Conservation (phyloP, 768 basidiomycete species). For the Boletus reticulatus region DNA sequence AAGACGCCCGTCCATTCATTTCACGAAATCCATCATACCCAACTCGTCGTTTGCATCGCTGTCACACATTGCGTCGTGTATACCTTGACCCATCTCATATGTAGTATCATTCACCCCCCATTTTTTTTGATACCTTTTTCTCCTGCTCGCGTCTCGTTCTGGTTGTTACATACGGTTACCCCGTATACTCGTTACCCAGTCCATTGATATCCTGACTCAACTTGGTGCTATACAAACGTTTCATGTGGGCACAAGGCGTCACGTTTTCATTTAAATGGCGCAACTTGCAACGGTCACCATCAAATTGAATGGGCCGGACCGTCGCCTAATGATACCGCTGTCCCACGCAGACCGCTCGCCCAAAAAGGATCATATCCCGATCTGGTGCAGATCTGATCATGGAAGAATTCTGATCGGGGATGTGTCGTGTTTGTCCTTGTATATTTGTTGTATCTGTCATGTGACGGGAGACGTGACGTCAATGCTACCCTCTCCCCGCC, state of each 20-base stretch:
- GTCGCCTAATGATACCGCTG: conserved; percentile 1
- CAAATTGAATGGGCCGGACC: conserved; percentile 4
- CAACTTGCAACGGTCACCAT: conserved; percentile 12
- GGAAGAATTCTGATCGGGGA: conserved; percentile 35
- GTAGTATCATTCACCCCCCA: conserved; percentile 34
- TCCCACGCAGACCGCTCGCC: conserved; percentile 11
- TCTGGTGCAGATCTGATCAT: conserved; percentile 32
- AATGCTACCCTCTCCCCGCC: background rate
- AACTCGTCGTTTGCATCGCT: conserved; percentile 37
- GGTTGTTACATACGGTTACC: conserved; percentile 37
- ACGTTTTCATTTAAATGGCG: conserved; percentile 26
- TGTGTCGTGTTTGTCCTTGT: conserved; percentile 21
- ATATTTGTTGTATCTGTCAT: conserved; percentile 19
- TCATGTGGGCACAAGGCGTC: conserved; percentile 16
- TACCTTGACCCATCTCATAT: conserved; percentile 36
- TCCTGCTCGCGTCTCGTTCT: conserved; percentile 14
- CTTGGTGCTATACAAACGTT: conserved; percentile 19
- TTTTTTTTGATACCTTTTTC: conserved; percentile 35
- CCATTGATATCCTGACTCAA: conserved; percentile 33
- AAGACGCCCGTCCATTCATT: conserved; percentile 34
- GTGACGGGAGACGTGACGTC: conserved; percentile 24
- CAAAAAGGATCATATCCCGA: conserved; percentile 16
- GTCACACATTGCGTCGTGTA: conserved; percentile 37
- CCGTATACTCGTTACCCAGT: conserved; percentile 36
- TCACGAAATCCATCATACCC: conserved; percentile 35